These are phyloP conservation scores for Mytilinidion resinicola DNA, from an alignment of 495 filamentous ascomycete species.

Conservation along the genomic window DNA sequence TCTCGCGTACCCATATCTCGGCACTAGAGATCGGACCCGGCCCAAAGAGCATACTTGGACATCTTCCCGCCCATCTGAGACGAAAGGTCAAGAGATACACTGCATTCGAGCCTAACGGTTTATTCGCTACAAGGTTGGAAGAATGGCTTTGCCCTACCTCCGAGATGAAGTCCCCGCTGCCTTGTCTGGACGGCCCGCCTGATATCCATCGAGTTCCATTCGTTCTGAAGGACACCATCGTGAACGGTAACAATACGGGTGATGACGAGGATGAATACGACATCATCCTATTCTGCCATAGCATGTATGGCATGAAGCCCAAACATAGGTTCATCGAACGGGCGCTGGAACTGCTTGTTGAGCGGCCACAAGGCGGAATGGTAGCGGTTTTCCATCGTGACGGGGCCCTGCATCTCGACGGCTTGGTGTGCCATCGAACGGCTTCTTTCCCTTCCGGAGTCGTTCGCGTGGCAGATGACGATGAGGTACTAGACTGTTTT, in stretches of 20 bases:
- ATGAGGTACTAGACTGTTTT: slow-evolving; percentile 49
- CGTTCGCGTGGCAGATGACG: slow-evolving; percentile 43
- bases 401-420: slow-evolving; percentile 40
- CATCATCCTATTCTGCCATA: slow-evolving; percentile 57
- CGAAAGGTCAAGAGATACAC: slow-evolving; percentile 45
- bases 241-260: slow-evolving; percentile 27
- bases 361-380: slow-evolving; percentile 42
- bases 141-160: slow-evolving; percentile 41
- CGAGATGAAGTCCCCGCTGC: slow-evolving; percentile 42
- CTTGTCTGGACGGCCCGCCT: slow-evolving; percentile 42
- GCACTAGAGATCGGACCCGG: slow-evolving; percentile 58
- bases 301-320: slow-evolving; percentile 57
- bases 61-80: slow-evolving; percentile 44
- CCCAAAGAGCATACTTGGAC: slow-evolving; percentile 49
- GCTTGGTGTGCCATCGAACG: slow-evolving; percentile 48
- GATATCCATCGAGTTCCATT: slow-evolving; percentile 46
- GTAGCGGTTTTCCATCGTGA: slow-evolving; percentile 54
- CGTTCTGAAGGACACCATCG: slow-evolving; percentile 30
- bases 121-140: slow-evolving; percentile 46
- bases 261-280: slow-evolving; percentile 44
- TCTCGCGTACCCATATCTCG: slow-evolving; percentile 44
- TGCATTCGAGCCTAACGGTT: slow-evolving; percentile 52
- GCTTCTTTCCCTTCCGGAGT: slow-evolving; percentile 48
- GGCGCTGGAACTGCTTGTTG: slow-evolving; percentile 48
- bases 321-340: slow-evolving; percentile 44